phyloP scores from a whole-genome alignment of 768 basidiomycete species.

The Russula ochroleuca region DNA sequence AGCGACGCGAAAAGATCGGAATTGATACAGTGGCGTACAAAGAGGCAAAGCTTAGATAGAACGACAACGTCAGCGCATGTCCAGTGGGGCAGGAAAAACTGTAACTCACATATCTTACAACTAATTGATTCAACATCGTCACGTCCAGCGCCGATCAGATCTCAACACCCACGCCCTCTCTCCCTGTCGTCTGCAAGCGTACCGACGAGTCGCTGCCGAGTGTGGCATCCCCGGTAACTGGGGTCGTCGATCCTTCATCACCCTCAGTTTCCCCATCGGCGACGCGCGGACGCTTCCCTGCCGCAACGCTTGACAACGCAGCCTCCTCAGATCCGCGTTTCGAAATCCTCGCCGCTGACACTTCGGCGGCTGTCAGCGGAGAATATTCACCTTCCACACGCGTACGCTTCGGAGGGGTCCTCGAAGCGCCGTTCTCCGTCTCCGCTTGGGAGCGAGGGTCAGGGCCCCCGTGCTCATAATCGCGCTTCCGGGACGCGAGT shows the following conservation, averaged over 20 bases:
- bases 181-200: conserved; percentile 1
- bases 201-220: not conserved
- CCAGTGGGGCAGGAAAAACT: not conserved
- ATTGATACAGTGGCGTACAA: conserved; percentile 26
- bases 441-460: conserved; percentile 30
- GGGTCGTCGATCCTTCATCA: not conserved
- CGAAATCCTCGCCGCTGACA: conserved; percentile 12
- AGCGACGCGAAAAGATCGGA: conserved; percentile 14
- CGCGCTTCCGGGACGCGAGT: conserved; percentile 36
- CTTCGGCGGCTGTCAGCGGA: conserved; percentile 24
- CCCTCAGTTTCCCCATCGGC: conserved; percentile 3
- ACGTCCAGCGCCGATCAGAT: conserved; percentile 9
- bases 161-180: conserved; percentile 12
- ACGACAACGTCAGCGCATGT: not conserved
- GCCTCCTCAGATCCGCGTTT: conserved; percentile 27
- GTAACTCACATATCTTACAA: conserved; percentile 23
- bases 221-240: not conserved
- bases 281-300: conserved; percentile 22
- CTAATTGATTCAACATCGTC: not conserved
- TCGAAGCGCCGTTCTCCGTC: conserved; percentile 31
- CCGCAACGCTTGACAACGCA: conserved; percentile 19
- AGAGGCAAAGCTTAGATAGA: conserved; percentile 12
- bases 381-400: conserved; percentile 31
- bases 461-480: conserved; percentile 33
- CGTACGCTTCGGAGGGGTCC: conserved; percentile 43